Percentiles rank a stretch among this genome's conserved stretches.
Evolutionary conservation across 805 yeast genomes (phyloP).

Genomic region (Ogataea philodendri): DNA sequence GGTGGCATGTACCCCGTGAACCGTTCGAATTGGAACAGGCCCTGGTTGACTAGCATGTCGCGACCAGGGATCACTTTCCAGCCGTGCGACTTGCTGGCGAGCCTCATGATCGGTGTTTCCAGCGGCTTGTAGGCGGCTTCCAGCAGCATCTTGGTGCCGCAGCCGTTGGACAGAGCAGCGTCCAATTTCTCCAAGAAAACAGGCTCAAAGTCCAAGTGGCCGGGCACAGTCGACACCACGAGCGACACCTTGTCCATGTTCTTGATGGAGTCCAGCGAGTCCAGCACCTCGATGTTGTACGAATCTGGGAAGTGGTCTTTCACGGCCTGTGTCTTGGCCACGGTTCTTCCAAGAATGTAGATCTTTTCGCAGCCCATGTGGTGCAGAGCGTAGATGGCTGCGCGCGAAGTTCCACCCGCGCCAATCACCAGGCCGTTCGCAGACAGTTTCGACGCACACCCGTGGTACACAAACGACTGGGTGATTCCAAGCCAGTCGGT

Average conservation of each 20-base stretch:
- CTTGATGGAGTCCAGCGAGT: conserved; percentile 44
- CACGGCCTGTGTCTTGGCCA: conserved; percentile 58
- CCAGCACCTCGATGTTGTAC: conserved; percentile 59
- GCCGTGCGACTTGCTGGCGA: conserved; percentile 58
- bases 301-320: conserved; percentile 55
- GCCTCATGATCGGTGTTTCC: conserved; percentile 79
- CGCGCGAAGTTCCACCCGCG: conserved; percentile 97
- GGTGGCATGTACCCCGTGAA: conserved; percentile 74
- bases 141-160: conserved; percentile 53
- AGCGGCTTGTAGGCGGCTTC: conserved; percentile 96
- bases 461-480: conserved; percentile 61
- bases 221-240: conserved; percentile 81
- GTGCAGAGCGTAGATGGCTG: conserved; percentile 85
- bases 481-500: conserved; percentile 94
- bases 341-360: conserved; percentile 79
- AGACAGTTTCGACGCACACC: conserved; percentile 46
- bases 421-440: conserved; percentile 81
- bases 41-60: conserved; percentile 91
- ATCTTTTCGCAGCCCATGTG: conserved; percentile 74
- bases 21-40: conserved; percentile 76
- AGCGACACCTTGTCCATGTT: conserved; percentile 50
- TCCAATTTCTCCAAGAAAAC: conserved; percentile 48
- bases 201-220: conserved; percentile 65
- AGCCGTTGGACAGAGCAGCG: conserved; percentile 43
- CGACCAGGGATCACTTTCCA: conserved; percentile 92